These are phyloP conservation scores for Cucurbitaria berberidis DNA, from an alignment of 2,329 filamentous ascomycete species.

Conservation along the genomic window DNA sequence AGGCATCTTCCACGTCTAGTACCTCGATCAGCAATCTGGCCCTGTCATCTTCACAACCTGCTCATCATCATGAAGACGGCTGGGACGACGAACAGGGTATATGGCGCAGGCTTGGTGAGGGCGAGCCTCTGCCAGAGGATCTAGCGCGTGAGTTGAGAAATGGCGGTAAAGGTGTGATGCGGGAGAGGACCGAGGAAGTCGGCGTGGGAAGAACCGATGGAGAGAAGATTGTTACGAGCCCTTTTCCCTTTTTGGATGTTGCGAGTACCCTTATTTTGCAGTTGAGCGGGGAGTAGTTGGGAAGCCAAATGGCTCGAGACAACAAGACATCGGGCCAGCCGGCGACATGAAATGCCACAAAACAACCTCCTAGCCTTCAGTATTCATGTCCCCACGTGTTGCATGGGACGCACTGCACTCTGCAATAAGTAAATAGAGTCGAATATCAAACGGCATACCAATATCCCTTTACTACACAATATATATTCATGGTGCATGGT, in stretches of 20 bases:
- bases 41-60: conserved; percentile 19
- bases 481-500: no score
- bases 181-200: conserved; percentile 50
- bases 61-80: conserved; percentile 33
- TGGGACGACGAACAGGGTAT: conserved; percentile 45
- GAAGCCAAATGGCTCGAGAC: background rate
- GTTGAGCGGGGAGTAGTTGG: conserved; percentile 56
- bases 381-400: no score
- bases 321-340: no score
- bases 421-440: no score
- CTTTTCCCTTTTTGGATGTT: conserved; percentile 95
- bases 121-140: conserved; percentile 40
- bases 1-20: conserved; percentile 25
- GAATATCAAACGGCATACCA: no score
- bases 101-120: conserved; percentile 42
- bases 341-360: no score
- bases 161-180: conserved; percentile 44
- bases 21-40: conserved; percentile 24
- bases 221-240: conserved; percentile 93
- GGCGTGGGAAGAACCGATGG: conserved; percentile 64
- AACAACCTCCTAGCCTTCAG: no score
- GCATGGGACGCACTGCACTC: no score
- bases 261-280: conserved; percentile 92
- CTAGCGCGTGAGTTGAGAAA: conserved; percentile 35
- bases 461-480: no score